These are phyloP conservation scores for Kodamaea jinghongensis DNA, from an alignment of 805 yeast genomes.

Conservation along the genomic window DNA sequence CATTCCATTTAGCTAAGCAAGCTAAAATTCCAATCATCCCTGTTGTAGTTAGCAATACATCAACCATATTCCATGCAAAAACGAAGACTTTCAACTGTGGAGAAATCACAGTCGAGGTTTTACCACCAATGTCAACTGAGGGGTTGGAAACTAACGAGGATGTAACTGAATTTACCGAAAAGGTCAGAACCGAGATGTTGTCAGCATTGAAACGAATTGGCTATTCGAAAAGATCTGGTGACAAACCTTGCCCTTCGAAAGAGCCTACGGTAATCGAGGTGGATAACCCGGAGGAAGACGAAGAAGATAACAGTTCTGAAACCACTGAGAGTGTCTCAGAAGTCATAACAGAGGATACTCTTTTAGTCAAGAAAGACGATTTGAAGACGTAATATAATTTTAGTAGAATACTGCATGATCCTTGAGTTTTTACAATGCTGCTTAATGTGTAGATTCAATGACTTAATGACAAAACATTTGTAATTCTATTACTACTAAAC, in stretches of 20 bases:
- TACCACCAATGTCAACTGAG: conserved; percentile 75
- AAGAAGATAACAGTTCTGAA: conserved; percentile 9
- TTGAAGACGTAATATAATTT: not conserved
- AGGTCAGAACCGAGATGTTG: conserved; percentile 60
- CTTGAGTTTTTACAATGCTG: not conserved
- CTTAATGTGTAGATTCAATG: not conserved
- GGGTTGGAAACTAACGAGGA: conserved; percentile 65
- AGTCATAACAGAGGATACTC: conserved; percentile 21
- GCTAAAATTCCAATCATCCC: conserved; percentile 90
- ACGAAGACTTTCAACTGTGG: conserved; percentile 71
- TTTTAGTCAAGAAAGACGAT: conserved; percentile 12
- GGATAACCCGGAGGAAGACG: conserved; percentile 11
- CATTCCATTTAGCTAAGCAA: conserved; percentile 94
- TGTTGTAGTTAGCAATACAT: conserved; percentile 80
- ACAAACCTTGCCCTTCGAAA: no score
- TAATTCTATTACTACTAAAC: no score
- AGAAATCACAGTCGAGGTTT: conserved; percentile 69
- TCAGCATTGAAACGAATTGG: conserved; percentile 41
- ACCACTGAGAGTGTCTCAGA: conserved; percentile 13
- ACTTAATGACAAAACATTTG: not conserved
- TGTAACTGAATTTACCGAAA: conserved; percentile 56
- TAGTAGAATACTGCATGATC: not conserved
- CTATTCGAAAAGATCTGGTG: conserved; percentile 25
- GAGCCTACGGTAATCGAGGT: no score
- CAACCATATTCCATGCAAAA: conserved; percentile 62